Evolutionary conservation across 495 filamentous ascomycete genomes (phyloP).

Genomic region (Lindgomyces ingoldianus): DNA sequence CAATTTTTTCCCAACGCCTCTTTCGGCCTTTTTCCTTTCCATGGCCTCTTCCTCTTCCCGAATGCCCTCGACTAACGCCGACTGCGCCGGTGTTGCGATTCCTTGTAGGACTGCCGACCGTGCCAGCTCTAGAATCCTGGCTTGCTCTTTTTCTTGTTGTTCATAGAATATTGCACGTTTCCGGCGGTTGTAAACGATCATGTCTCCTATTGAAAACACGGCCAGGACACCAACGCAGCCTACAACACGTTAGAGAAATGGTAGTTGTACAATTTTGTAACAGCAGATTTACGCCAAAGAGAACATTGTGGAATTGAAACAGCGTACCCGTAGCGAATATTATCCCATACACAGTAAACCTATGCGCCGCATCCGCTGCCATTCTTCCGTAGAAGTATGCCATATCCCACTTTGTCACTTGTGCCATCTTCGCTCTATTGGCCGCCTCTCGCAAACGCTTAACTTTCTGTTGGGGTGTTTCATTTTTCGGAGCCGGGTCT

Average conservation of each 20-base stretch:
- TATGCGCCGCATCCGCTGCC: slow-evolving; percentile 82
- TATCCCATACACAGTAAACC: slow-evolving; percentile 69
- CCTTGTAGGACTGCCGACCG: slow-evolving; percentile 34
- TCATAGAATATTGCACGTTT: slow-evolving; percentile 48
- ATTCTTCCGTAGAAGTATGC: slow-evolving; percentile 59
- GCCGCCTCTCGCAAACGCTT: slow-evolving; percentile 81
- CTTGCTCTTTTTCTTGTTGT: slow-evolving; percentile 39
- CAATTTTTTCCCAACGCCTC: slow-evolving; percentile 11
- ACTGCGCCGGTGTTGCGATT: slow-evolving; percentile 33
- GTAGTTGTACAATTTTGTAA: not conserved
- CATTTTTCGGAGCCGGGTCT: slow-evolving; percentile 47
- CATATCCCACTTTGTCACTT: slow-evolving; percentile 62
- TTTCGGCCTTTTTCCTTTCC: slow-evolving; percentile 28
- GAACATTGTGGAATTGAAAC: not conserved
- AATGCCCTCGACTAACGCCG: slow-evolving; percentile 38
- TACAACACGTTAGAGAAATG: not conserved
- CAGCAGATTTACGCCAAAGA: not conserved
- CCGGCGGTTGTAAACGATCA: slow-evolving; percentile 82
- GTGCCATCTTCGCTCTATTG: slow-evolving; percentile 63
- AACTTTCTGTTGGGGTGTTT: slow-evolving; percentile 90
- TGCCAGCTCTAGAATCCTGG: slow-evolving; percentile 37
- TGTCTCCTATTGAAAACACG: slow-evolving; percentile 77
- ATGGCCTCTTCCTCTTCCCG: slow-evolving; percentile 33
- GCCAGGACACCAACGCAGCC: slow-evolving; percentile 65
- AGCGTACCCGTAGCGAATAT: slow-evolving; percentile 76